These are phyloP conservation scores for Auriscalpium microsporum DNA, from an alignment of 768 basidiomycete genomes.

Conservation along the genomic window DNA sequence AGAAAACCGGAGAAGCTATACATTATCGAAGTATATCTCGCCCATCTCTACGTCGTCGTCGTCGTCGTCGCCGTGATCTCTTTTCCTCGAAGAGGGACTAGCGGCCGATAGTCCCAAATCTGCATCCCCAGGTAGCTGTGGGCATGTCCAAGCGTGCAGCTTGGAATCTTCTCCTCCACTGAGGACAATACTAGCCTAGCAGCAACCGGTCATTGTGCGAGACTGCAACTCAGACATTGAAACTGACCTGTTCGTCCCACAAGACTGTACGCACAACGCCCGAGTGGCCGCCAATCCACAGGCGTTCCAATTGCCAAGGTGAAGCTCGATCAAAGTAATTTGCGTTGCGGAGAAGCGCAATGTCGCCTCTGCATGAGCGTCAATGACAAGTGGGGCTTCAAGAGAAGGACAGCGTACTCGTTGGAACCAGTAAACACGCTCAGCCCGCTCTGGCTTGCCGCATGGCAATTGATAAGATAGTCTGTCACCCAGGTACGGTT, in stretches of 20 bases:
- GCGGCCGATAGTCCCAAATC: slow-evolving; percentile 2
- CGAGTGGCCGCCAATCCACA: slow-evolving; percentile 22
- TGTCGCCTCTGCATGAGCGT: slow-evolving; percentile 20
- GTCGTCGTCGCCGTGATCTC: slow-evolving; percentile 10
- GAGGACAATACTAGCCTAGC: slow-evolving; percentile 25
- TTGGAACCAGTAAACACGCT: slow-evolving; percentile 67
- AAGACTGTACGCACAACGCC: slow-evolving; percentile 26
- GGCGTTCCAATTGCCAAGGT: slow-evolving; percentile 23
- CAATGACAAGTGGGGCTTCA: background rate
- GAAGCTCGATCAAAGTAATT: slow-evolving; percentile 16
- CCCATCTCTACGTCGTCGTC: slow-evolving; percentile 10
- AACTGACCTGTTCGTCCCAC: slow-evolving; percentile 25
- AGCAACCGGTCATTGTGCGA: background rate
- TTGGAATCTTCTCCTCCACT: slow-evolving; percentile 29
- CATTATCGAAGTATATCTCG: background rate
- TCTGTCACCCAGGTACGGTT: slow-evolving; percentile 69
- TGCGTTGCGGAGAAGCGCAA: slow-evolving; percentile 22
- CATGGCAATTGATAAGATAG: slow-evolving; percentile 54
- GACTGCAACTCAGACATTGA: background rate
- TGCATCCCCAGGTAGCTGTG: slow-evolving; percentile 4
- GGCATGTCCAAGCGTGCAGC: slow-evolving; percentile 23
- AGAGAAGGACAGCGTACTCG: slow-evolving; percentile 37
- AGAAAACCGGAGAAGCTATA: background rate
- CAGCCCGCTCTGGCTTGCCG: slow-evolving; percentile 28
- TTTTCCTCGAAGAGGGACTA: slow-evolving; percentile 1